These are phyloP conservation scores for Mycena pura DNA, from an alignment of 768 basidiomycete species.

Conservation along the genomic window DNA sequence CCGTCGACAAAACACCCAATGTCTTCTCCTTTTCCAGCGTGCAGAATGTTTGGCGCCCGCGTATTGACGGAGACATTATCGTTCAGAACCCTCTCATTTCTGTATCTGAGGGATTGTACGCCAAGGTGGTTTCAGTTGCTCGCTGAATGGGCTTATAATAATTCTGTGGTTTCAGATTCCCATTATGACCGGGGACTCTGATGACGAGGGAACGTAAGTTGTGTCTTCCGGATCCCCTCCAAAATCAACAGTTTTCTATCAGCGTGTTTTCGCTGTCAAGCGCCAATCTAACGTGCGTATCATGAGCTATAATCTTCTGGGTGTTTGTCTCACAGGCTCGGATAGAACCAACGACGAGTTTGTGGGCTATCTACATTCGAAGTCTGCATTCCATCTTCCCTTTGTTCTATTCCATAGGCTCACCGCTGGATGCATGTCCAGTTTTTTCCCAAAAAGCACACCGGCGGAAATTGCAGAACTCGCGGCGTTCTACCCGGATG, in stretches of 20 bases:
- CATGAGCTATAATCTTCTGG: background rate
- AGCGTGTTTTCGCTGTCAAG: slow-evolving; percentile 7
- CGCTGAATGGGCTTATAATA: background rate
- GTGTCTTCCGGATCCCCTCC: background rate
- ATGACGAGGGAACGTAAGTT: slow-evolving; percentile 22
- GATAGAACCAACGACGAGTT: slow-evolving; percentile 10
- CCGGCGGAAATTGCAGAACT: slow-evolving; percentile 14
- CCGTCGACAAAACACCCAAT: slow-evolving; percentile 40
- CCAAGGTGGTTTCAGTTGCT: slow-evolving; percentile 27
- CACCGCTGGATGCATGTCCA: background rate
- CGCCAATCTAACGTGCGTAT: slow-evolving; percentile 17
- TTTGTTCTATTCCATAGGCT: background rate
- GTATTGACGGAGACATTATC: slow-evolving; percentile 48
- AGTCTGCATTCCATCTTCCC: background rate
- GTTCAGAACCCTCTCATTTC: slow-evolving; percentile 38
- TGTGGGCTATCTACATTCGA: slow-evolving; percentile 9
- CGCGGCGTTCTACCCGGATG: slow-evolving; percentile 17
- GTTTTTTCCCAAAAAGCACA: slow-evolving; percentile 15
- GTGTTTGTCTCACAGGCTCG: background rate
- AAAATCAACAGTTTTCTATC: background rate
- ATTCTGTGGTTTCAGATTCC: background rate
- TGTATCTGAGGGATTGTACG: slow-evolving; percentile 42
- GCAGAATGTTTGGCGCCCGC: slow-evolving; percentile 43
- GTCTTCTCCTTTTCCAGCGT: slow-evolving; percentile 40
- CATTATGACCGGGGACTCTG: slow-evolving; percentile 7